Percentiles rank a stretch among this genome's conserved stretches.
Conservation (phyloP, 2,329 filamentous ascomycete species). For the Periconia sp. region DNA sequence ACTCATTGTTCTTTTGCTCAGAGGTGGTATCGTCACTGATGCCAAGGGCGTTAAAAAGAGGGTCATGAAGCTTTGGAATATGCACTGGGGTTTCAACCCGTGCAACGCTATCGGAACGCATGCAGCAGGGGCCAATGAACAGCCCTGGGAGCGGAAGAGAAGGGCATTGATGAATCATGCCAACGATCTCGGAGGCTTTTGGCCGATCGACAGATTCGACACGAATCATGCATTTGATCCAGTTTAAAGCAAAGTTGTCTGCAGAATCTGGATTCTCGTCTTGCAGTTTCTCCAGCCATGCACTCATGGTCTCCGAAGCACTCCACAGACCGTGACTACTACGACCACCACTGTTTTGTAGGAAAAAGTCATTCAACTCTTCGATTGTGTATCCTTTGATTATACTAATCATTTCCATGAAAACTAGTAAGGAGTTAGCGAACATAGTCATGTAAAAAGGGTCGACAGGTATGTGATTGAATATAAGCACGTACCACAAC, state of each 20-base stretch:
- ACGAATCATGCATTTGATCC: slow-evolving; percentile 19
- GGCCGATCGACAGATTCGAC: slow-evolving; percentile 1
- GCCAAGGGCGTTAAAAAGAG: slow-evolving; percentile 5
- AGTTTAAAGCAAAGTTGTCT: slow-evolving; percentile 17
- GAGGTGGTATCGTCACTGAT: background rate
- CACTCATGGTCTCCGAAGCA: slow-evolving; percentile 12
- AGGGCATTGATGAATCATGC: slow-evolving; percentile 9
- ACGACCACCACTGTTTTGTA: slow-evolving; percentile 2
- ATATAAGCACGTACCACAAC: slow-evolving; percentile 5
- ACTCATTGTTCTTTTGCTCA: too few relatives aligned
- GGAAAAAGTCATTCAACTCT: slow-evolving; percentile 10
- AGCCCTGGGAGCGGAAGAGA: slow-evolving; percentile 1
- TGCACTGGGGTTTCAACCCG: slow-evolving; percentile 2
- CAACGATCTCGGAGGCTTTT: slow-evolving; percentile 2
- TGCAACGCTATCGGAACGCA: slow-evolving; percentile 11
- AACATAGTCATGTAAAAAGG: background rate
- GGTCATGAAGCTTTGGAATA: slow-evolving; percentile 3
- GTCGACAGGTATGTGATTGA: too few relatives aligned
- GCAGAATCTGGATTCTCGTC: slow-evolving; percentile 12
- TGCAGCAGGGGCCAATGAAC: slow-evolving; percentile 17
- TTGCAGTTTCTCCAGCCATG: slow-evolving; percentile 15
- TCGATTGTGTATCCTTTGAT: slow-evolving; percentile 18
- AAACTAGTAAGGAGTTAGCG: slow-evolving; percentile 4
- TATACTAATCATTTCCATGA: slow-evolving; percentile 19
- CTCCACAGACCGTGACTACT: slow-evolving; percentile 15